A percentile compares a stretch with the other conserved stretches of the same genome.
Conservation (phyloP, 2,329 filamentous ascomycete species). For the Fusarium fujikuroi region DNA sequence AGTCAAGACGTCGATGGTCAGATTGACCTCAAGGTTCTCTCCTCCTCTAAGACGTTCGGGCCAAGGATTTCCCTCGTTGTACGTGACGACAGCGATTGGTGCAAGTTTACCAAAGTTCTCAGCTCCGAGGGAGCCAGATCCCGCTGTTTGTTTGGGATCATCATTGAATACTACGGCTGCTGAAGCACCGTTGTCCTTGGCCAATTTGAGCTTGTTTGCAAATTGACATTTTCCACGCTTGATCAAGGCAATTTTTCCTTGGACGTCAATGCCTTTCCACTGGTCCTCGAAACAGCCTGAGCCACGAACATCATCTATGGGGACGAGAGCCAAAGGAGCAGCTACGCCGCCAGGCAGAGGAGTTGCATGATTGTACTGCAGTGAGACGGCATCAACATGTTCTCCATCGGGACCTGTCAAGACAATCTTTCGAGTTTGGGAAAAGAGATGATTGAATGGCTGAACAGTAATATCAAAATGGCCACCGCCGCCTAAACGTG, state of each 20-base stretch:
- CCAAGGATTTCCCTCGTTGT: slow-evolving; percentile 50
- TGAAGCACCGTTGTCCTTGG: slow-evolving; percentile 49
- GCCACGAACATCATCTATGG: slow-evolving; percentile 47
- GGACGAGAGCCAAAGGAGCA: slow-evolving; percentile 47
- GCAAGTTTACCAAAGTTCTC: slow-evolving; percentile 49
- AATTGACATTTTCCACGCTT: slow-evolving; percentile 56
- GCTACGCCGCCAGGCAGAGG: slow-evolving; percentile 45
- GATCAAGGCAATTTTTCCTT: slow-evolving; percentile 55
- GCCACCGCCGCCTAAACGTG: neutral
- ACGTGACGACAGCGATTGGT: slow-evolving; percentile 49
- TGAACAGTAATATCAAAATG: slow-evolving; percentile 17
- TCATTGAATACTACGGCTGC: slow-evolving; percentile 71
- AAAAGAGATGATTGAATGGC: slow-evolving; percentile 25
- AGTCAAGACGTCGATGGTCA: slow-evolving; percentile 51
- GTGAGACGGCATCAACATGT: slow-evolving; percentile 39
- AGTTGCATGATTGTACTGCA: slow-evolving; percentile 57
- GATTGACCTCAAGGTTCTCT: slow-evolving; percentile 47
- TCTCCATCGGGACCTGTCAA: slow-evolving; percentile 15
- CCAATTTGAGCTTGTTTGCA: slow-evolving; percentile 53
- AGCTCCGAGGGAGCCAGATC: slow-evolving; percentile 63
- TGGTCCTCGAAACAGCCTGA: slow-evolving; percentile 53
- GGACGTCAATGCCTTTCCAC: slow-evolving; percentile 53
- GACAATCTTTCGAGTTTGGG: slow-evolving; percentile 1
- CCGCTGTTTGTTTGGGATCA: slow-evolving; percentile 52
- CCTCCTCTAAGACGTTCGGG: slow-evolving; percentile 44